phyloP scores from a whole-genome alignment of 2,329 filamentous ascomycete genomes.

The Dryadomyces quercus-mongolicae region DNA sequence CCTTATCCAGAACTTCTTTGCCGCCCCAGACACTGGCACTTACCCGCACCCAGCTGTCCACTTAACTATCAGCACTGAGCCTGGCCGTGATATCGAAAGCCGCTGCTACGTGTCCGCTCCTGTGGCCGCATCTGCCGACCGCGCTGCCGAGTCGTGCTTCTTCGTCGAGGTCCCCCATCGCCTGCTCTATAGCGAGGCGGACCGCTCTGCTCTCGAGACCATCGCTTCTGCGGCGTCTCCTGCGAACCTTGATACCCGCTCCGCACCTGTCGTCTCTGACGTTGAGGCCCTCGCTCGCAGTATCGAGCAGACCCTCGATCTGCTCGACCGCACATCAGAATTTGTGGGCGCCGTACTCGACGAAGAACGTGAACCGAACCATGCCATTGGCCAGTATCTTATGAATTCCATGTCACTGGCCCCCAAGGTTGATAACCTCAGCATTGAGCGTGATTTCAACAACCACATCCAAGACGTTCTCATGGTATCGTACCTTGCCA shows the following conservation, averaged over 20 bases:
- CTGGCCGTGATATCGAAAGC: conserved; percentile 79
- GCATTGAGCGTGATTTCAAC: conserved; percentile 98
- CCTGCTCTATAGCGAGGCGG: conserved; percentile 64
- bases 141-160: conserved; percentile 88
- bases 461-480: conserved; percentile 99
- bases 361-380: conserved; percentile 81
- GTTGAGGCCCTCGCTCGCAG: conserved; percentile 81
- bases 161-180: conserved; percentile 97
- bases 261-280: conserved; percentile 66
- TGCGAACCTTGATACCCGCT: conserved; percentile 64
- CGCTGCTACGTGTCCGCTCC: conserved; percentile 92
- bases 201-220: conserved; percentile 59
- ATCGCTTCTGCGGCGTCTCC: conserved; percentile 53
- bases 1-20: conserved; percentile 99
- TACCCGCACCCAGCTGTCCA: conserved; percentile 97
- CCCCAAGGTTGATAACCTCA: conserved; percentile 81
- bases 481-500: conserved; percentile 94
- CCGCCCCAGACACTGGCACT: conserved; percentile 89
- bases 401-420: conserved; percentile 88
- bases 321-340: conserved; percentile 82
- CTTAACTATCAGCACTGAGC: conserved; percentile 82
- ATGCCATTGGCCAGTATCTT: conserved; percentile 85
- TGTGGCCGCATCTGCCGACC: conserved; percentile 87
- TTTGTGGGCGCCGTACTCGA: conserved; percentile 92
- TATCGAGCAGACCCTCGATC: conserved; percentile 74